phyloP scores from a whole-genome alignment of 2,329 filamentous ascomycete genomes.

The Colletotrichum falcatum region DNA sequence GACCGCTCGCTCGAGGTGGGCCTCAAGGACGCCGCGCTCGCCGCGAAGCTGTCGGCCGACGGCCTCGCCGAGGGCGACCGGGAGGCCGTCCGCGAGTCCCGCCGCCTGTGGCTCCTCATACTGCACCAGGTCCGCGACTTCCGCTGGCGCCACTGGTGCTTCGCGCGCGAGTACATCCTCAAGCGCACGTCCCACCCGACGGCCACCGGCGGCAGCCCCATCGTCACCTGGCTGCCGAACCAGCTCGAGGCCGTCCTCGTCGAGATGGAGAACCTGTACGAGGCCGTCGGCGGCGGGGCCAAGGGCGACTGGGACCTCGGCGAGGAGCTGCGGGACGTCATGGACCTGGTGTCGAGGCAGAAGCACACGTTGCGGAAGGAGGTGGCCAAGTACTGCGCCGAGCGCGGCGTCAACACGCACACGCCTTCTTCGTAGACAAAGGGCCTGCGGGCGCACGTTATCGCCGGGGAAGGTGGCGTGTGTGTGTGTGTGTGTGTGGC shows the following conservation, averaged over 20 bases:
- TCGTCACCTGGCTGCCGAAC: constrained; percentile 87
- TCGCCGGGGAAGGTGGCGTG: neutral
- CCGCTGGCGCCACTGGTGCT: constrained; percentile 87
- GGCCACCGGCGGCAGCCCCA: constrained; percentile 83
- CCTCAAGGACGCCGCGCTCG: constrained; percentile 70
- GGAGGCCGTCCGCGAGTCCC: constrained; percentile 64
- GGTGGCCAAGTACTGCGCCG: constrained; percentile 79
- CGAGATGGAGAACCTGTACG: constrained; percentile 73
- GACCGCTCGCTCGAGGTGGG: constrained; percentile 60
- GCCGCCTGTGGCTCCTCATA: constrained; percentile 71
- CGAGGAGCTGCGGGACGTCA: constrained; percentile 67
- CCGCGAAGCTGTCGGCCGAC: constrained; percentile 42
- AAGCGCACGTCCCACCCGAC: constrained; percentile 82
- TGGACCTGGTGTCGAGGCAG: constrained; percentile 75
- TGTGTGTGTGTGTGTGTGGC: constrained; percentile 3
- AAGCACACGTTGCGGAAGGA: constrained; percentile 76
- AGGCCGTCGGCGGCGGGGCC: constrained; percentile 55
- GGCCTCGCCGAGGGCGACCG: constrained; percentile 44
- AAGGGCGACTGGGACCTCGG: constrained; percentile 58
- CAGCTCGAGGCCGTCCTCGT: constrained; percentile 80
- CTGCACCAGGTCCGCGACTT: constrained; percentile 85
- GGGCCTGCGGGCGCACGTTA: constrained; percentile 8
- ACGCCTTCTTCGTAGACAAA: constrained; percentile 8
- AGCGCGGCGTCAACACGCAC: constrained; percentile 60
- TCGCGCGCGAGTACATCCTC: constrained; percentile 86